Evolutionary conservation across 495 filamentous ascomycete species (phyloP).

Genomic region (Bryoglossum gracile): DNA sequence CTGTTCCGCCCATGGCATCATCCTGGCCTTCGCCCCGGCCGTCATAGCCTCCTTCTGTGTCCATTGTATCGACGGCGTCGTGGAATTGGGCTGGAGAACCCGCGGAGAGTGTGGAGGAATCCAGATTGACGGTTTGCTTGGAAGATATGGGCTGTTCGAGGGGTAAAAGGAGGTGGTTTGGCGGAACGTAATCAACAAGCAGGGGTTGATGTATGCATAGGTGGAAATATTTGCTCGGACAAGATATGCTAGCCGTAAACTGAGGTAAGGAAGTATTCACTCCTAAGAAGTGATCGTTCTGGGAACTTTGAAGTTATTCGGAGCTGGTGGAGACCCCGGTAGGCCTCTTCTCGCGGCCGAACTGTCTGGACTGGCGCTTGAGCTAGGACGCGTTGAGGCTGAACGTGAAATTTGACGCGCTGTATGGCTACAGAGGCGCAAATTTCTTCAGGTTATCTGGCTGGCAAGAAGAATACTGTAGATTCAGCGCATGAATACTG

Average conservation of each 20-base stretch:
- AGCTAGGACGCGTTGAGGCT: slow-evolving; percentile 10
- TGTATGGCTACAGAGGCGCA: not conserved
- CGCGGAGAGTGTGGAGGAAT: slow-evolving; percentile 40
- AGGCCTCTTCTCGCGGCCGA: not conserved
- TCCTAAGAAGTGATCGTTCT: slow-evolving; percentile 1
- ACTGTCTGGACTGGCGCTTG: slow-evolving; percentile 17
- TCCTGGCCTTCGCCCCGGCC: slow-evolving; percentile 14
- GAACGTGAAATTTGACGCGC: no score
- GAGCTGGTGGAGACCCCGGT: slow-evolving; percentile 7
- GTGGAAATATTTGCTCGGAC: not conserved
- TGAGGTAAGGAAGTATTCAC: not conserved
- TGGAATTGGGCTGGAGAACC: slow-evolving; percentile 44
- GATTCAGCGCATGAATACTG: slow-evolving; percentile 5
- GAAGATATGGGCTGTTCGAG: not conserved
- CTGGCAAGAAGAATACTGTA: slow-evolving; percentile 1
- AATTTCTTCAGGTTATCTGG: not conserved
- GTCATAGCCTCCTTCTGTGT: slow-evolving; percentile 24
- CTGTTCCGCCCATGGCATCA: slow-evolving; percentile 19
- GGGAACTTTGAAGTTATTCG: slow-evolving; percentile 21
- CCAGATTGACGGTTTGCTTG: slow-evolving; percentile 29
- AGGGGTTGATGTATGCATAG: slow-evolving; percentile 13
- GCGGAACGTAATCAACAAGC: slow-evolving; percentile 14
- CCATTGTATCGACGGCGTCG: slow-evolving; percentile 44
- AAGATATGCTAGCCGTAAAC: not conserved
- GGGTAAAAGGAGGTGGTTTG: not conserved